Base-by-base conservation (phyloP, 306 rosid species). In the Cyamopsis tetragonoloba region DNA sequence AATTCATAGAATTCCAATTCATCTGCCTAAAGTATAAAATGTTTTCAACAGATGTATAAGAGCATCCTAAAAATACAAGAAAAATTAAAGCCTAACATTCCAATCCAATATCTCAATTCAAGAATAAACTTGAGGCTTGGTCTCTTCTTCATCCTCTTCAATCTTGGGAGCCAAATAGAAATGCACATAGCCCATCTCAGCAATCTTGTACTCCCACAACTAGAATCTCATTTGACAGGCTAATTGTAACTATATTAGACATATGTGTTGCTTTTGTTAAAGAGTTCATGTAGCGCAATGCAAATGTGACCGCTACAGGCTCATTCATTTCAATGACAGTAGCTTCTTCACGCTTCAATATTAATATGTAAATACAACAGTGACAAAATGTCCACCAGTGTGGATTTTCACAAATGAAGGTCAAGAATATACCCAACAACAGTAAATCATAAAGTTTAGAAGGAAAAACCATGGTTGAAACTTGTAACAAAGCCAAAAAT, bases 141-240 rank as follows among this genome's bases (percentile, higher is more conserved):
- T 60, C 15, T 85, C 86, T 8, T 73, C 81, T 14, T 89, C 98
- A 0, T 92, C 96, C 43, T 92, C 96, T 74, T 91, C 98, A 20
- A 91, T 77, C 84, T 87, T 89, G n/a, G 98, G 96, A 62, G 96
- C 98, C 85, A 91, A 65, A 80, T 92, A 92, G 76, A 89, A 92
- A 37, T 95, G 79, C 7, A 75, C 77, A 59, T 80, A 59, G 7
- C 84, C 84, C 84, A 76, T 75, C 68, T 46, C 65, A 41, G 78
- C 84, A 75, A 80, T 71, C 44, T 80, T 80, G 78, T 80, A 80
- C 71, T 80, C 84, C 96, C 6, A 80, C 84, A 75, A 80, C 78
- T 4, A 95, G 96, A 15, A 91, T 65, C 20, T 80, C 84, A 32
- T 71, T 64, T 39, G 84, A 75, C 28, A 75, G 74, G 18, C 84